These are phyloP conservation scores for Komagataella pastoris DNA, from an alignment of 805 yeast species.

Conservation along the genomic window DNA sequence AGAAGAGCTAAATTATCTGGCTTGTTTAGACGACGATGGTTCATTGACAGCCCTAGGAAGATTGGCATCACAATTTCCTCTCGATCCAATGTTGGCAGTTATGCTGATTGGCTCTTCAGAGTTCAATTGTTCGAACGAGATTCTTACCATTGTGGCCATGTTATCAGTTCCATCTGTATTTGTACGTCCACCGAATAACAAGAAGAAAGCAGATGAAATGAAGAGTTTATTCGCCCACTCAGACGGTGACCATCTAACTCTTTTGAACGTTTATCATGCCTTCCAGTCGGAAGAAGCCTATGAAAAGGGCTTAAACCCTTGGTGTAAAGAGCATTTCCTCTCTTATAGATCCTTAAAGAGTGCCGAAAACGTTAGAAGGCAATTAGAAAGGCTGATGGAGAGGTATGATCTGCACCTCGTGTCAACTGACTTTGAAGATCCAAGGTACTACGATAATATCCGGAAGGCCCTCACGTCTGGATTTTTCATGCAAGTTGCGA, in stretches of 20 bases:
- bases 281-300: constrained; percentile 66
- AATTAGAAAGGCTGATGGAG: constrained; percentile 74
- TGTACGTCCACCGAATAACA: constrained; percentile 81
- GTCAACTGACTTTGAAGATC: constrained; percentile 54
- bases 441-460: constrained; percentile 59
- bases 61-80: constrained; percentile 82
- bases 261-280: constrained; percentile 79
- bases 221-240: constrained; percentile 82
- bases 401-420: constrained; percentile 61
- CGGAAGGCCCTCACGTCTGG: constrained; percentile 85
- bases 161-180: constrained; percentile 90
- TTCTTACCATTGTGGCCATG: constrained; percentile 79
- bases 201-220: constrained; percentile 83
- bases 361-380: constrained; percentile 80
- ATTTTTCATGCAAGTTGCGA: constrained; percentile 96
- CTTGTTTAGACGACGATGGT: constrained; percentile 88
- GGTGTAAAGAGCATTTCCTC: constrained; percentile 89
- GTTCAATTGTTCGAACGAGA: constrained; percentile 78
- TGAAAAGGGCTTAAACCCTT: constrained; percentile 50
- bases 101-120: constrained; percentile 82
- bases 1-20: constrained; percentile 84
- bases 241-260: constrained; percentile 89
- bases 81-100: constrained; percentile 92
- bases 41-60: constrained; percentile 82
- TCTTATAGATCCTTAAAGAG: constrained; percentile 73